These are phyloP conservation scores for Entelexis sorbosivorans DNA, from an alignment of 1,139 yeast species.

Conservation along the genomic window DNA sequence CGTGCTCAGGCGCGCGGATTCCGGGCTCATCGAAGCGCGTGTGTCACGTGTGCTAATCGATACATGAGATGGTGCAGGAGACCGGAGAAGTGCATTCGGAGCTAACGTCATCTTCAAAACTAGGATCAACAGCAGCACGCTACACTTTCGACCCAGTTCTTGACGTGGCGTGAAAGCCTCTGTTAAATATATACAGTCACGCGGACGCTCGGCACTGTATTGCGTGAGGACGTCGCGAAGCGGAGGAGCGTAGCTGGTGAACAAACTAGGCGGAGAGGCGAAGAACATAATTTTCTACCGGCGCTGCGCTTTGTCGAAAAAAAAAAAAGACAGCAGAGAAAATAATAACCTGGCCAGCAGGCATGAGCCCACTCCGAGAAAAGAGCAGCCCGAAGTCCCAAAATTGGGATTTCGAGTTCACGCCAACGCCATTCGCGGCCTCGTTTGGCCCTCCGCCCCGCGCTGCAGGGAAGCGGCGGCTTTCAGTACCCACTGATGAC, in stretches of 20 bases:
- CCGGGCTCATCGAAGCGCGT: not conserved
- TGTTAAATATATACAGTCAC: not conserved
- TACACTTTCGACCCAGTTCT: not conserved
- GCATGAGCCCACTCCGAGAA: not conserved
- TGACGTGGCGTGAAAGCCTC: not conserved
- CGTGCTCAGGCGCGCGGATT: too few species aligned
- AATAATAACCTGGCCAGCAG: not conserved
- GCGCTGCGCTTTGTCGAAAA: not conserved
- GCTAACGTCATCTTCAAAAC: conserved; percentile 7
- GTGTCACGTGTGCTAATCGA: conserved; percentile 6
- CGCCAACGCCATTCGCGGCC: conserved; percentile 24
- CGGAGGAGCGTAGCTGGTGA: not conserved
- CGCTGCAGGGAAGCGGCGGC: conserved; percentile 3
- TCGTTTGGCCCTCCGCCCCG: conserved; percentile 24
- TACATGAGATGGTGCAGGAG: conserved; percentile 6
- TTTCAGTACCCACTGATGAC: not conserved
- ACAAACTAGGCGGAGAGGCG: not conserved
- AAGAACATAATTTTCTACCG: not conserved
- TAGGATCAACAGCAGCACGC: not conserved
- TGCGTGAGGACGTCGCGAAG: not conserved
- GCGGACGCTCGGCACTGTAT: not conserved
- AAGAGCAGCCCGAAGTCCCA: not conserved
- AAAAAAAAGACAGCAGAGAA: not conserved
- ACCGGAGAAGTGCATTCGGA: conserved; percentile 4
- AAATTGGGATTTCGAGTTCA: conserved; percentile 18